phyloP scores from a whole-genome alignment of 108 stramenopile species.

The Discostella stelligeroides region DNA sequence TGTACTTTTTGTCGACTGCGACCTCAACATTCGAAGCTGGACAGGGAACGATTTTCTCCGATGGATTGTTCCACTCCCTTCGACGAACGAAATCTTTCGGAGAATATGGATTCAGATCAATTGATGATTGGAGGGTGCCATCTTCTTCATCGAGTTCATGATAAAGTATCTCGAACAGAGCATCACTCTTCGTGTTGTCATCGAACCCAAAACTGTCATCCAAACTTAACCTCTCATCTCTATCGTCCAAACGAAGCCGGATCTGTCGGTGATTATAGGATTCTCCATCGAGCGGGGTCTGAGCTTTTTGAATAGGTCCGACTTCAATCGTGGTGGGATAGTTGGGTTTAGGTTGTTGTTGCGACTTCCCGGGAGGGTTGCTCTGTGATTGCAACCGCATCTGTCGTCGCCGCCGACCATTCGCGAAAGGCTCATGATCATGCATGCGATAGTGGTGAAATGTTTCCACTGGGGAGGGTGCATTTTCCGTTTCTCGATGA shows the following conservation, averaged over 20 bases:
- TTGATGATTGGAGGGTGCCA: constrained; percentile 11
- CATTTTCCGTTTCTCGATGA: background rate
- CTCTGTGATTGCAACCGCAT: background rate
- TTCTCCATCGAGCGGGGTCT: constrained; percentile 15
- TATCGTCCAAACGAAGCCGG: background rate
- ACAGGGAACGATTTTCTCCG: constrained; percentile 3
- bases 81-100: background rate
- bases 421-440: background rate
- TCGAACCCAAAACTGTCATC: constrained; percentile 20
- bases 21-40: background rate
- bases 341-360: background rate
- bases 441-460: background rate
- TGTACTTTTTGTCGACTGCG: background rate
- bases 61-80: constrained; percentile 3
- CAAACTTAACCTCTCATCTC: constrained; percentile 3
- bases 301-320: constrained; percentile 5
- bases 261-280: background rate
- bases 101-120: constrained; percentile 23
- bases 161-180: constrained; percentile 6
- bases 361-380: background rate
- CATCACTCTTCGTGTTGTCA: constrained; percentile 11
- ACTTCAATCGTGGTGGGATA: constrained; percentile 21
- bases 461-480: background rate
- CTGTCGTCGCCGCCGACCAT: background rate
- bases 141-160: constrained; percentile 14